phyloP scores from a whole-genome alignment of 2,329 filamentous ascomycete genomes.

The Thelonectria discophora region DNA sequence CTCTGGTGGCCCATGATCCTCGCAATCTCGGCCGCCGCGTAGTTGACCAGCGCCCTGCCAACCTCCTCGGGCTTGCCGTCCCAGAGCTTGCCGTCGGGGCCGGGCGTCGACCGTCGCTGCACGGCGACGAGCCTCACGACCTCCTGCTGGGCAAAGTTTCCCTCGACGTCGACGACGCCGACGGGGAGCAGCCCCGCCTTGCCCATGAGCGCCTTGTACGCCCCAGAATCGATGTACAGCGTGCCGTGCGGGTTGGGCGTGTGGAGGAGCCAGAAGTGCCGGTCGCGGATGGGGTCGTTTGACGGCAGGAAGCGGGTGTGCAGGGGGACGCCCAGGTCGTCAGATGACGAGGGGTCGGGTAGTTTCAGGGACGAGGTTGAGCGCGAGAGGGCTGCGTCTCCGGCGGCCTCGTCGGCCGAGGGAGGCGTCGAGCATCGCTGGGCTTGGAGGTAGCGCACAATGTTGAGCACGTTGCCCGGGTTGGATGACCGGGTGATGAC shows the following conservation, averaged over 20 bases:
- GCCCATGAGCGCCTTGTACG: constrained; percentile 78
- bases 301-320: constrained; percentile 95
- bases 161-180: constrained; percentile 90
- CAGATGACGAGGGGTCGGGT: constrained; percentile 36
- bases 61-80: constrained; percentile 72
- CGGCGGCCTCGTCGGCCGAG: constrained; percentile 41
- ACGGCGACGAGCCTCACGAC: constrained; percentile 88
- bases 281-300: constrained; percentile 84
- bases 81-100: constrained; percentile 57
- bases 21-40: constrained; percentile 83
- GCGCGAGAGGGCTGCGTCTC: constrained; percentile 49
- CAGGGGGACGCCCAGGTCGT: constrained; percentile 60
- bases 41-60: constrained; percentile 90
- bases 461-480: constrained; percentile 88
- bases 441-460: constrained; percentile 72
- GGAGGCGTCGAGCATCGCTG: constrained; percentile 30
- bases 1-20: constrained; percentile 87
- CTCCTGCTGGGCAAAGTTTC: constrained; percentile 90
- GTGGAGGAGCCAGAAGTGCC: constrained; percentile 97
- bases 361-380: constrained; percentile 56
- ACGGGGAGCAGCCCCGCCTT: constrained; percentile 91
- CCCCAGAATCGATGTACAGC: constrained; percentile 91
- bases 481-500: constrained; percentile 95
- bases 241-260: constrained; percentile 90
- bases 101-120: constrained; percentile 59